Evolutionary conservation across 2,329 filamentous ascomycete species (phyloP).

Genomic region (Talaromyces sp.): DNA sequence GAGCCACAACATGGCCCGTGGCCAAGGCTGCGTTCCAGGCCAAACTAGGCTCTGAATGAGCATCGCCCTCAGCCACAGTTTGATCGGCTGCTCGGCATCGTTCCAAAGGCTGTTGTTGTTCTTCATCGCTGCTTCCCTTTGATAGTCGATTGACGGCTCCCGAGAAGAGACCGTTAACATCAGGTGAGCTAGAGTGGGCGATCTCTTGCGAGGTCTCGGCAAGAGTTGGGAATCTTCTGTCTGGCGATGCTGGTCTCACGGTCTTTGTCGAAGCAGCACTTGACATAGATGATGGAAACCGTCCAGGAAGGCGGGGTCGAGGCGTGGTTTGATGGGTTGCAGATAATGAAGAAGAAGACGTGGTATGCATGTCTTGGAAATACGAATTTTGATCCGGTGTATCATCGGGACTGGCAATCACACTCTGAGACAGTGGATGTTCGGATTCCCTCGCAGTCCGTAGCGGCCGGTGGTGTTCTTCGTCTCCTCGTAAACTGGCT

Average conservation of each 20-base stretch:
- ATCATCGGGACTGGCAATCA: slow-evolving; percentile 61
- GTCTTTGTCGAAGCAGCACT: slow-evolving; percentile 43
- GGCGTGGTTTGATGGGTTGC: slow-evolving; percentile 5
- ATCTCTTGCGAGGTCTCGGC: slow-evolving; percentile 9
- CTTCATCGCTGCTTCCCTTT: slow-evolving; percentile 24
- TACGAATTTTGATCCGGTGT: slow-evolving; percentile 30
- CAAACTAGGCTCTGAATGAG: slow-evolving; percentile 36
- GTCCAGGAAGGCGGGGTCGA: slow-evolving; percentile 34
- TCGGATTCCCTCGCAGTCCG: slow-evolving; percentile 51
- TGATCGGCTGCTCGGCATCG: slow-evolving; percentile 29
- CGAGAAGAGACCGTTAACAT: slow-evolving; percentile 34
- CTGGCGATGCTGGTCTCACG: slow-evolving; percentile 29
- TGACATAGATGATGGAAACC: slow-evolving; percentile 39
- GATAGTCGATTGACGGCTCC: slow-evolving; percentile 31
- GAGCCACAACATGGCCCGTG: slow-evolving; percentile 35
- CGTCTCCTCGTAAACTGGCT: slow-evolving; percentile 54
- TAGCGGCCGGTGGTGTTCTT: slow-evolving; percentile 48
- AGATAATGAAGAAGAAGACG: neutral
- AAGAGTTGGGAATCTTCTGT: neutral
- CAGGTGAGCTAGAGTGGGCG: slow-evolving; percentile 25
- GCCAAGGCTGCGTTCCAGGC: slow-evolving; percentile 40
- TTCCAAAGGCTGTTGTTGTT: slow-evolving; percentile 32
- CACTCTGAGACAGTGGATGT: slow-evolving; percentile 70
- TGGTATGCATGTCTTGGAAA: slow-evolving; percentile 22
- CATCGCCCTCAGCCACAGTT: slow-evolving; percentile 28